phyloP scores from a whole-genome alignment of 495 filamentous ascomycete species.

The Penicillium roqueforti region DNA sequence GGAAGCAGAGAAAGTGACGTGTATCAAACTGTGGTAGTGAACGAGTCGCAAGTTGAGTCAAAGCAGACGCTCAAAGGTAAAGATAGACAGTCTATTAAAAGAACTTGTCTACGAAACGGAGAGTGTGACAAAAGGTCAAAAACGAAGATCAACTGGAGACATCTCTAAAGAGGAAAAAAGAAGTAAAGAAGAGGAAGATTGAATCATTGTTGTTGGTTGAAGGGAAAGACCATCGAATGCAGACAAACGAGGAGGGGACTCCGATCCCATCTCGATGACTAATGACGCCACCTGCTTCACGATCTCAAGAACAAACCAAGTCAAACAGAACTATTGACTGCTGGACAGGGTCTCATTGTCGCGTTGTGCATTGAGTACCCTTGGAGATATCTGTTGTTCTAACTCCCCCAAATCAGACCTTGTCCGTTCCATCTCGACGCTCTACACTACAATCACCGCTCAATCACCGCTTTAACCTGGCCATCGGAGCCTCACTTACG shows the following conservation, averaged over 20 bases:
- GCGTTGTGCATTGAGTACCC: constrained; percentile 4
- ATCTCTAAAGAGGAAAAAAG: constrained; percentile 5
- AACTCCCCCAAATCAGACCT: background rate
- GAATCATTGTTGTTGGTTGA: constrained; percentile 7
- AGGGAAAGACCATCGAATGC: constrained; percentile 3
- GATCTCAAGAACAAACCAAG: constrained; percentile 1
- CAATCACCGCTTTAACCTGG: background rate
- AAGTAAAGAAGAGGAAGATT: constrained; percentile 2
- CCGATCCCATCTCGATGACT: constrained; percentile 5
- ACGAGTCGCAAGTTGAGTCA: constrained; percentile 6
- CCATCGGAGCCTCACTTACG: constrained; percentile 8
- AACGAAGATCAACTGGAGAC: background rate
- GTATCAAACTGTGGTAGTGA: background rate
- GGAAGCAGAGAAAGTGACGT: constrained; percentile 16
- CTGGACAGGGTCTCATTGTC: background rate
- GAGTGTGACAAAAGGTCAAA: constrained; percentile 7
- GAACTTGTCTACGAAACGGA: constrained; percentile 13
- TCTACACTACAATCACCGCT: background rate
- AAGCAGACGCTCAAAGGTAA: constrained; percentile 9
- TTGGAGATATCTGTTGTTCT: background rate
- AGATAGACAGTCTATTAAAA: constrained; percentile 15
- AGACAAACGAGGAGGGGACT: constrained; percentile 6
- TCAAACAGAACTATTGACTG: constrained; percentile 3
- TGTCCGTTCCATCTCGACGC: background rate
- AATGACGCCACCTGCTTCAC: constrained; percentile 7